Base-by-base conservation (phyloP, 2,329 filamentous ascomycete species). In the Zopfia rhizophila region DNA sequence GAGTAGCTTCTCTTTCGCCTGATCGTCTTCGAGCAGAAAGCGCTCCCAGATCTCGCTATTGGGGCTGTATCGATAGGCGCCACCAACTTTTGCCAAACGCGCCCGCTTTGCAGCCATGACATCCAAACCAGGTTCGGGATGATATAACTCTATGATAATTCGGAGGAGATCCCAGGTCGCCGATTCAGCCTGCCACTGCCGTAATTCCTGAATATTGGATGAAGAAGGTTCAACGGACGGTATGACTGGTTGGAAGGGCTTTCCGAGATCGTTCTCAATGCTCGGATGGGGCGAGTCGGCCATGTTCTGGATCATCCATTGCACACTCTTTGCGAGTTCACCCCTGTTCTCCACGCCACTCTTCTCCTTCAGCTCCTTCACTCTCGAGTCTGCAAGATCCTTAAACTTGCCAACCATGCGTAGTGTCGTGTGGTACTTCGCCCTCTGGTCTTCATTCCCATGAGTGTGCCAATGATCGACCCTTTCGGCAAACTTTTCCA, bases 91-190 rank as follows among this genome's bases (percentile, higher is more conserved):
- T 14, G 58, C 59, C 36, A 77, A 39, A 16, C 51, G 62, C 28
- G 64, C 55, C 38, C 63, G 59, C 43, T 69, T 72, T 40, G 68
- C 63, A 14, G 65, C 55, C 18, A 60, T 56, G 2, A 58, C 47
- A 41, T 74, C 62, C 11, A 60, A 59, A 3, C 61, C 66, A 8
- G 69, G 68, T 23, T 65, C 61, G 31, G 75, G 74, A 56, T 78
- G 75, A 65, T 90, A 87, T 60, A 89, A 82, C 8, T 87, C 85
- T 38, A 96, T 80, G 50, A 96, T 78, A 27, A 89, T 82, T 36
- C 85, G 82, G 47, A 97, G 76, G 19, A 97, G 78, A 64, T 95
- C 87, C 94, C 94, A 99, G 0, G 91, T 94, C 61, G 95, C 90
- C 28, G 86, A 84, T 72, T 99, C 94, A 54, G 88, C 82, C 70